phyloP scores from a whole-genome alignment of 2,329 filamentous ascomycete species.

The Beauveria brongniartii region DNA sequence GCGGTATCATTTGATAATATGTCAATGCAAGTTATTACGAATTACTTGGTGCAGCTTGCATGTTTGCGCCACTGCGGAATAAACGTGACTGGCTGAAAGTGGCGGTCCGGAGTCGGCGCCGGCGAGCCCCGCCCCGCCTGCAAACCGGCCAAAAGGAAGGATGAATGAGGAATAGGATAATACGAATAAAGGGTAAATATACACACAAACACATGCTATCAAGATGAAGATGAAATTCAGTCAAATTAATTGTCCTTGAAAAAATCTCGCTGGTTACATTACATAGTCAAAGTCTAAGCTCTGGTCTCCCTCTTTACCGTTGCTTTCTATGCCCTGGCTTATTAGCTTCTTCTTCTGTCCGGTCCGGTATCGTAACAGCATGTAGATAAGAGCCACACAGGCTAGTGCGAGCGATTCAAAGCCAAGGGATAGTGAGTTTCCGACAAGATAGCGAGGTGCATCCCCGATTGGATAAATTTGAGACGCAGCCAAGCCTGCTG shows the following conservation, averaged over 20 bases:
- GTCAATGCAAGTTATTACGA: too few relatives aligned
- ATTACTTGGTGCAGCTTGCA: not conserved
- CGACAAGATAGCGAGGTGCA: slow-evolving; percentile 21
- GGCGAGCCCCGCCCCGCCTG: not conserved
- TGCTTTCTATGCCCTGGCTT: slow-evolving; percentile 2
- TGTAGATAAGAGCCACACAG: slow-evolving; percentile 3
- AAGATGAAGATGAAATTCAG: too few relatives aligned
- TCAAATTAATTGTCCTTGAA: too few relatives aligned
- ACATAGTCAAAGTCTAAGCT: slow-evolving; percentile 8
- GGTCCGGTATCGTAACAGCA: slow-evolving; percentile 1
- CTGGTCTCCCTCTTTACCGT: slow-evolving; percentile 9
- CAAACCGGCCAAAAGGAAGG: not conserved
- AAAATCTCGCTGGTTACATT: not conserved
- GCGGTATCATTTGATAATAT: not conserved
- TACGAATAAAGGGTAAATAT: too few relatives aligned
- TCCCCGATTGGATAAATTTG: slow-evolving; percentile 26
- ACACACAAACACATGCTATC: too few relatives aligned
- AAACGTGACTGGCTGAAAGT: not conserved
- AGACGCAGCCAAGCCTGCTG: slow-evolving; percentile 21
- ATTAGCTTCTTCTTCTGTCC: slow-evolving; percentile 5
- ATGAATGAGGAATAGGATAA: too few relatives aligned
- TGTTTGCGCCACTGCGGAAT: not conserved
- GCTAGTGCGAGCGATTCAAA: slow-evolving; percentile 2
- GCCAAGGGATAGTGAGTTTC: slow-evolving; percentile 4
- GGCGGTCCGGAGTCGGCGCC: slow-evolving; percentile 2